Evolutionary conservation across 805 yeast genomes (phyloP).

Genomic region (Kodamaea leandrae): DNA sequence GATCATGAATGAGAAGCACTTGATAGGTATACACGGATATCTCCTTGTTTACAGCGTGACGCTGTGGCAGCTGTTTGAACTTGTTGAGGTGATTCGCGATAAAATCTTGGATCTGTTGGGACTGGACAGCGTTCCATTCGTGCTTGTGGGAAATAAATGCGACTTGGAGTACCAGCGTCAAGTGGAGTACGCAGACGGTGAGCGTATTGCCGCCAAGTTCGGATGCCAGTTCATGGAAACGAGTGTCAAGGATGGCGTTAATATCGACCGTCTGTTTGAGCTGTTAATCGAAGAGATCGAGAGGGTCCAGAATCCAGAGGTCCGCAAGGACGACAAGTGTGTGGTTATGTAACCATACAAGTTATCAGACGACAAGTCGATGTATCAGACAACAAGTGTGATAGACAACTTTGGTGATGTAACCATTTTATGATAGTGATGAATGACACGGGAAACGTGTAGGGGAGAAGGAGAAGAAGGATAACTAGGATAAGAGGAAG

Average conservation of each 20-base stretch:
- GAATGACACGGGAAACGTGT: too few species aligned
- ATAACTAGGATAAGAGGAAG: too few species aligned
- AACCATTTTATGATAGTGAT: too few species aligned
- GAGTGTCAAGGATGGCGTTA: slow-evolving; percentile 46
- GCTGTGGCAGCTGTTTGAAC: slow-evolving; percentile 72
- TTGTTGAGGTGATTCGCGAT: slow-evolving; percentile 74
- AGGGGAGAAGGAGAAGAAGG: too few species aligned
- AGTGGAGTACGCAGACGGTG: slow-evolving; percentile 44
- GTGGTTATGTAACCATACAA: slow-evolving; percentile 25
- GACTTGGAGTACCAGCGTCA: slow-evolving; percentile 64
- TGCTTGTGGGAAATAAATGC: slow-evolving; percentile 62
- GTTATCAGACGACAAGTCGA: too few species aligned
- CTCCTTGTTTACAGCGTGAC: slow-evolving; percentile 79
- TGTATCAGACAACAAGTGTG: too few species aligned
- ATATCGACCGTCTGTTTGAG: slow-evolving; percentile 62
- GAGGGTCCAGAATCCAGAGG: slow-evolving; percentile 52
- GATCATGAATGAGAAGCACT: slow-evolving; percentile 71
- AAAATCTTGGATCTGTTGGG: slow-evolving; percentile 72
- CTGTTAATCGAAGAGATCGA: slow-evolving; percentile 59
- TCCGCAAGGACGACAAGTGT: slow-evolving; percentile 50
- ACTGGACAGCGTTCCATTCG: slow-evolving; percentile 46
- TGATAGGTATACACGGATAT: slow-evolving; percentile 82
- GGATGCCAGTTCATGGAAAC: slow-evolving; percentile 49
- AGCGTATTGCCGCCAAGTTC: slow-evolving; percentile 41
- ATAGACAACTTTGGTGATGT: too few species aligned